Conservation (phyloP, 768 basidiomycete species). For the Xanthoconium purpureum region DNA sequence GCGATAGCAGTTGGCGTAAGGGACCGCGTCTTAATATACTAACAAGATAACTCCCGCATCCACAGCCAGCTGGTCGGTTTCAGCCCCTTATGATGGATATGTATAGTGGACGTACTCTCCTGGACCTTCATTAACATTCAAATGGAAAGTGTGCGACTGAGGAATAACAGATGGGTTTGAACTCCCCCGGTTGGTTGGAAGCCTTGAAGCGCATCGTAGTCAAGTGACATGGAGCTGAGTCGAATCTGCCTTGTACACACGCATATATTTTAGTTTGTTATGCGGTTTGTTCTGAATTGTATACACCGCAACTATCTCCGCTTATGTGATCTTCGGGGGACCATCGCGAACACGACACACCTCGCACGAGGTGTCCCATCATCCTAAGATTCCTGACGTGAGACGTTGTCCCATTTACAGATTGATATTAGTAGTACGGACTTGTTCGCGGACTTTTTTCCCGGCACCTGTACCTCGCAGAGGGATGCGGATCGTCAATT, state of each 20-base stretch:
- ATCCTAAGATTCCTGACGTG: not conserved
- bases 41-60: too few species aligned
- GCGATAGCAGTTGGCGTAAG: conserved; percentile 22
- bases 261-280: not conserved
- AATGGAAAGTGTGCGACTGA: not conserved
- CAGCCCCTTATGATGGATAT: too few species aligned
- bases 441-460: conserved; percentile 9
- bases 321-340: not conserved
- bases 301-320: not conserved
- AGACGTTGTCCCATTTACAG: not conserved
- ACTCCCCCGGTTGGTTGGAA: too few species aligned
- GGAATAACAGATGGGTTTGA: too few species aligned
- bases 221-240: too few species aligned
- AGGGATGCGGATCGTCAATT: conserved; percentile 18
- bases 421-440: not conserved
- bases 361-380: not conserved
- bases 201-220: too few species aligned
- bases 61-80: too few species aligned
- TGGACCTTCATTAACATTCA: too few species aligned
- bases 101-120: too few species aligned
- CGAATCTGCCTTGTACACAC: too few species aligned
- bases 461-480: not conserved
- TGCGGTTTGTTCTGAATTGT: not conserved
- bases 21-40: too few species aligned
- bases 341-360: not conserved